Base-by-base conservation (phyloP, 371 early-diverging fungal genomes). In the Saksenaea oblongispora region DNA sequence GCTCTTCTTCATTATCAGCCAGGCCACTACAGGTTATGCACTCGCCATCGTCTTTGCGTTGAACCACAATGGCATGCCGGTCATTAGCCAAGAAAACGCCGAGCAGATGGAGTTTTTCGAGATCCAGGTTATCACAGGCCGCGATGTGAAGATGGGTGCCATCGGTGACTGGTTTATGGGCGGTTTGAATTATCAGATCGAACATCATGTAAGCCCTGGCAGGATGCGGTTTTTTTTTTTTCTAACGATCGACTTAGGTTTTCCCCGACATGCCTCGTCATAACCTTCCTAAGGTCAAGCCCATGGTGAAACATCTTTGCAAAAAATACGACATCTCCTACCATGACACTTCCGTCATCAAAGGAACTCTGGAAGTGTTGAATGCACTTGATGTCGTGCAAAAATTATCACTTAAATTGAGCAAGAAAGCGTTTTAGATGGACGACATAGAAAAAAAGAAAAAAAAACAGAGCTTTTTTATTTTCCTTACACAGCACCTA, bases 51-150 rank as follows among this genome's bases (percentile, higher is more conserved):
- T 93, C 14, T 94, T 95, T 71, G 87, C 91, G 27, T 74, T 95
- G 51, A 95, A 95, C 78, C 95, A 95, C 75, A 93, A 90, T 70
- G 95, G 95, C 41, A 95, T 93, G 94, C 89, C 91, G 10, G 86
- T 95, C 27, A 87, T 90, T 70, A 84, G 84, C n/a, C 70, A 80
- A 61, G 84, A 89, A 53, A 87, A 91, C 69, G 85, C 91, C 17
- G 78, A 83, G 24, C 69, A 80, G 5, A 87, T 89, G 83, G 90
- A 91, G 62, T 93, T 93, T 62, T 94, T 86, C 71, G 85, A 88
- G 63, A 86, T 91, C 54, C 91, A 91, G 64, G 86, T 91, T 36
- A 71, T 88, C 42, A 93, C 95, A 34, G 93, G 93, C 22, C 89
- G 95, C 61, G 89, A 95, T 78, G 92, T 95, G 27, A 66, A 71